These are phyloP conservation scores for Cystobasidium onofrii DNA, from an alignment of 768 basidiomycete genomes.

Conservation along the genomic window DNA sequence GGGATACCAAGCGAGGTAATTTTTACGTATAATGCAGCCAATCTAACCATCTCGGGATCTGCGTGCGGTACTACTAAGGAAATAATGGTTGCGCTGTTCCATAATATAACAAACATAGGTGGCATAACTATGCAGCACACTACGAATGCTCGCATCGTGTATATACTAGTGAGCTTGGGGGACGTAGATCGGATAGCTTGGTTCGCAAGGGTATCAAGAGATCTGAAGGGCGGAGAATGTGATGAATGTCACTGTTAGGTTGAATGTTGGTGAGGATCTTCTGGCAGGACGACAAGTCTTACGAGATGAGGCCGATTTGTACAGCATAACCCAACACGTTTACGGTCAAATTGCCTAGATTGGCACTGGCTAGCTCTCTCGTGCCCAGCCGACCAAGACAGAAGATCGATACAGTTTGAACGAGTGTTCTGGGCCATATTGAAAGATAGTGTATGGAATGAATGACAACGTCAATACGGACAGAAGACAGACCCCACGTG, in stretches of 20 bases:
- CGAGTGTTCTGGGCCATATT: not conserved
- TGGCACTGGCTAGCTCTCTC: not conserved
- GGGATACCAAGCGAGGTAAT: slow-evolving; percentile 10
- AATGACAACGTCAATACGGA: no score
- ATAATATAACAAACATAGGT: not conserved
- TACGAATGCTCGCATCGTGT: slow-evolving; percentile 18
- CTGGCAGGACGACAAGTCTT: not conserved
- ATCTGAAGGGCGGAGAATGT: not conserved
- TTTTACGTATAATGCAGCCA: slow-evolving; percentile 20
- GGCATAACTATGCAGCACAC: slow-evolving; percentile 23
- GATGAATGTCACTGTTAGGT: not conserved
- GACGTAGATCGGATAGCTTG: slow-evolving; percentile 22
- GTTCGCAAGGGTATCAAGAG: slow-evolving; percentile 24
- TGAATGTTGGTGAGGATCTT: no score
- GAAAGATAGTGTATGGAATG: no score
- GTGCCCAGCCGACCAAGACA: slow-evolving; percentile 3
- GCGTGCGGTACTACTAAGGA: not conserved
- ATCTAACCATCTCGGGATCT: not conserved
- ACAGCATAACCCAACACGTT: not conserved
- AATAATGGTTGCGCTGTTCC: not conserved
- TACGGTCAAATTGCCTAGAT: not conserved
- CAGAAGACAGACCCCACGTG: no score
- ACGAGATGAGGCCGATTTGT: not conserved
- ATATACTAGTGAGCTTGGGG: slow-evolving; percentile 21
- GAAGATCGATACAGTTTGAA: not conserved